Evolutionary conservation across 108 stramenopile species (phyloP).

Genomic region (Licmophora abbreviata): DNA sequence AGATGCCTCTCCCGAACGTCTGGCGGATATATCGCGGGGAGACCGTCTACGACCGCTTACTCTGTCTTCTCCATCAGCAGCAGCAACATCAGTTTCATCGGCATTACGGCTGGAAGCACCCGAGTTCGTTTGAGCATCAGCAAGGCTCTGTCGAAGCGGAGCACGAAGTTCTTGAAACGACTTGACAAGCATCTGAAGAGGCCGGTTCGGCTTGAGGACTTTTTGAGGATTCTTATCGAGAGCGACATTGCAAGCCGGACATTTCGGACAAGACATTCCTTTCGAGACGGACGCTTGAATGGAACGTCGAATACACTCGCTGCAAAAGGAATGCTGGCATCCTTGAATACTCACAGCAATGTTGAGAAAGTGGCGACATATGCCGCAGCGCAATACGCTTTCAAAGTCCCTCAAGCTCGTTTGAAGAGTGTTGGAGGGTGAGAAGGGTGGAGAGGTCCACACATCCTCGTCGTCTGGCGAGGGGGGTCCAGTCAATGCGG

Average conservation of each 20-base stretch:
- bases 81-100: neutral
- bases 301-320: slow-evolving; percentile 34
- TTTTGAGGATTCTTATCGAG: slow-evolving; percentile 6
- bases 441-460: neutral
- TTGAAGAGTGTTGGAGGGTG: slow-evolving; percentile 11
- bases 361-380: slow-evolving; percentile 30
- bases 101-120: neutral
- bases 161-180: slow-evolving; percentile 5
- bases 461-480: slow-evolving; percentile 6
- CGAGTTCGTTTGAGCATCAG: neutral
- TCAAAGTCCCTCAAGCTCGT: slow-evolving; percentile 14
- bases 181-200: slow-evolving; percentile 13
- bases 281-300: slow-evolving; percentile 17
- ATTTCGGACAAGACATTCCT: slow-evolving; percentile 7
- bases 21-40: neutral
- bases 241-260: slow-evolving; percentile 22
- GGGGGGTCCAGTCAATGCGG: too few relatives aligned
- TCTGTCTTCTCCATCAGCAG: neutral
- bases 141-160: too few relatives aligned
- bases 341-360: slow-evolving; percentile 31
- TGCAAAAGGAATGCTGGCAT: slow-evolving; percentile 55
- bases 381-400: slow-evolving; percentile 25
- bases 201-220: slow-evolving; percentile 13
- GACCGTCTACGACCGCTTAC: too few relatives aligned
- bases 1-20: neutral